Evolutionary conservation across 768 basidiomycete genomes (phyloP).

Genomic region (Vararia minispora): DNA sequence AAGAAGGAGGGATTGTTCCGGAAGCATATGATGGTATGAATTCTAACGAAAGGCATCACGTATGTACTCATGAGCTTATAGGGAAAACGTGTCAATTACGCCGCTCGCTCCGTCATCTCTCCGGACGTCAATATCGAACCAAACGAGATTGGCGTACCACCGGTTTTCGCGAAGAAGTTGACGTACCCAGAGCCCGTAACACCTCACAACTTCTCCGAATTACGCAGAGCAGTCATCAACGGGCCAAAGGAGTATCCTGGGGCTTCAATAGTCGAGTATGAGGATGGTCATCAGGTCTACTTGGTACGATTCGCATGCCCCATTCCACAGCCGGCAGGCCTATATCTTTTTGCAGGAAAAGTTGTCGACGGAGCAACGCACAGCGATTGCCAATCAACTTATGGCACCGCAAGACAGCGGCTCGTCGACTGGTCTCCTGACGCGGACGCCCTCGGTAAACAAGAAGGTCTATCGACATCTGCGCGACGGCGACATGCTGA

Average conservation of each 20-base stretch:
- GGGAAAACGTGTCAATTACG: slow-evolving; percentile 99
- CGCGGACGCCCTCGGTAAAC: slow-evolving; percentile 72
- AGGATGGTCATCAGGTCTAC: slow-evolving; percentile 82
- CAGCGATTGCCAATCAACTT: slow-evolving; percentile 91
- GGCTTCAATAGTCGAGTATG: slow-evolving; percentile 89
- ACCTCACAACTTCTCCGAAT: slow-evolving; percentile 75
- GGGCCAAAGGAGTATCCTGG: slow-evolving; percentile 87
- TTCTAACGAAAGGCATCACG: slow-evolving; percentile 3
- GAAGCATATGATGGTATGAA: slow-evolving; percentile 94
- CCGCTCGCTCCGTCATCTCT: slow-evolving; percentile 99
- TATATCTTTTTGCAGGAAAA: slow-evolving; percentile 48
- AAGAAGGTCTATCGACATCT: slow-evolving; percentile 98
- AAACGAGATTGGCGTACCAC: slow-evolving; percentile 96
- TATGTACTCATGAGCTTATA: slow-evolving; percentile 20
- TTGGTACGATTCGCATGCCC: slow-evolving; percentile 38
- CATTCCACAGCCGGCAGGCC: neutral
- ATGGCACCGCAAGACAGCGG: slow-evolving; percentile 83
- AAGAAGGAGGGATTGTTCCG: slow-evolving; percentile 99
- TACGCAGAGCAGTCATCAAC: slow-evolving; percentile 84
- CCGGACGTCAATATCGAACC: slow-evolving; percentile 99
- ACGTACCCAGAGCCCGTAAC: slow-evolving; percentile 98
- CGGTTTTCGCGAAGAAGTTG: slow-evolving; percentile 91
- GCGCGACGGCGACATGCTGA: slow-evolving; percentile 87
- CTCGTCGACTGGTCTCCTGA: slow-evolving; percentile 45
- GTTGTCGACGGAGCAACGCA: slow-evolving; percentile 77